Evolutionary conservation across 768 basidiomycete genomes (phyloP).

Genomic region (Suillus subaureus): DNA sequence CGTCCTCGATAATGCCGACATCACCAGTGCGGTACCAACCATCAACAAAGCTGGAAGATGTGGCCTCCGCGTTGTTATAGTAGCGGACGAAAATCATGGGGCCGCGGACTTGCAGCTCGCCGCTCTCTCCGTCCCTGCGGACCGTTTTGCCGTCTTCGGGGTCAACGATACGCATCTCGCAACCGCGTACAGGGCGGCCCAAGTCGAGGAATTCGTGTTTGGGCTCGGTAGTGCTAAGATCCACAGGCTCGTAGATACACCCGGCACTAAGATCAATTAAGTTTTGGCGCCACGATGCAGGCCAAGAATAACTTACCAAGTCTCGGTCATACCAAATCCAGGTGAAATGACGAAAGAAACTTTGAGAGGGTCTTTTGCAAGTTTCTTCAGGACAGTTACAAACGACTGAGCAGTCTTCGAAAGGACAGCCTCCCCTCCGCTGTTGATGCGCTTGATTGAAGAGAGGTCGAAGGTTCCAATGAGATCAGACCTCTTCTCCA

Average conservation of each 20-base stretch:
- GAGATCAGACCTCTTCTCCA: constrained; percentile 23
- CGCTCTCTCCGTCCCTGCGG: constrained; percentile 32
- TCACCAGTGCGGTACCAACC: constrained; percentile 65
- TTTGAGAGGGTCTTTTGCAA: constrained; percentile 18
- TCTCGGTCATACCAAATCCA: constrained; percentile 50
- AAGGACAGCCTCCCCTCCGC: constrained; percentile 46
- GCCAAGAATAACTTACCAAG: constrained; percentile 27
- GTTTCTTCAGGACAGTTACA: constrained; percentile 30
- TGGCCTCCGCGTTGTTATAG: constrained; percentile 47
- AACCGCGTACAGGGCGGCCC: constrained; percentile 28
- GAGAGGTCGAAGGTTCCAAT: constrained; percentile 36
- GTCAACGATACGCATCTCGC: constrained; percentile 37
- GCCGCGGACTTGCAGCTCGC: constrained; percentile 43
- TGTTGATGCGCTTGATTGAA: constrained; percentile 36
- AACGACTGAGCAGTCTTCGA: constrained; percentile 39
- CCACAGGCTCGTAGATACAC: constrained; percentile 34
- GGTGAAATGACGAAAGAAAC: constrained; percentile 26
- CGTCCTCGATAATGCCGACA: constrained; percentile 39
- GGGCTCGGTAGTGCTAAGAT: constrained; percentile 18
- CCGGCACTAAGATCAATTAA: constrained; percentile 29
- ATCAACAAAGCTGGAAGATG: constrained; percentile 44
- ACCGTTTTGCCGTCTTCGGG: constrained; percentile 24
- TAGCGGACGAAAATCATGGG: constrained; percentile 45
- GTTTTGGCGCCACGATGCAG: neutral
- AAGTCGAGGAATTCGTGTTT: constrained; percentile 39